phyloP scores from a whole-genome alignment of 768 basidiomycete genomes.

The Rhizopogon vesiculosus region DNA sequence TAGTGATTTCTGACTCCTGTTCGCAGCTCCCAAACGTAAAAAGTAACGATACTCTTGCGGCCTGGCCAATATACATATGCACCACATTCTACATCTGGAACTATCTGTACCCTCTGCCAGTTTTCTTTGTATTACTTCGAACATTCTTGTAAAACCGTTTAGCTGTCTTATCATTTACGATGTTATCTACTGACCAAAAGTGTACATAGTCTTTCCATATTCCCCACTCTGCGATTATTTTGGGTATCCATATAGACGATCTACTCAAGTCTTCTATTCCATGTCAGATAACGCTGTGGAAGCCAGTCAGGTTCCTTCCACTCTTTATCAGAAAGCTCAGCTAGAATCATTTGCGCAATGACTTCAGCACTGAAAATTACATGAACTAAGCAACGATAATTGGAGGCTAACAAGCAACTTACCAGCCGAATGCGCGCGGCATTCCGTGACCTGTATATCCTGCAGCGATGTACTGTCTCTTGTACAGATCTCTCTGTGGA shows the following conservation, averaged over 20 bases:
- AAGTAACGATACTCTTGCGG: not conserved
- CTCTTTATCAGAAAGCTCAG: conserved; percentile 35
- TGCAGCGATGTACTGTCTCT: conserved; percentile 63
- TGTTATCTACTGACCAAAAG: not conserved
- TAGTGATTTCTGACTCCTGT: conserved; percentile 15
- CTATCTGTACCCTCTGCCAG: not conserved
- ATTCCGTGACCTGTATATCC: conserved; percentile 75
- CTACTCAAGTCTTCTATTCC: conserved; percentile 12
- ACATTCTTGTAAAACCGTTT: not conserved
- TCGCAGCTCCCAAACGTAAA: not conserved
- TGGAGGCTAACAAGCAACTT: not conserved
- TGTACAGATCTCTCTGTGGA: conserved; percentile 11
- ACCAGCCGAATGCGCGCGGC: conserved; percentile 66
- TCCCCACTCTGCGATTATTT: not conserved
- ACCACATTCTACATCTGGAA: not conserved
- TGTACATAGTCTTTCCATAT: not conserved
- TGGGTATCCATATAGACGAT: not conserved
- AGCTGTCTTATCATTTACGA: not conserved
- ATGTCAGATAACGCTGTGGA: conserved; percentile 48
- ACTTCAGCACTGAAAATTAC: conserved; percentile 49
- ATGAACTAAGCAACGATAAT: not conserved
- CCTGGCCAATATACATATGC: not conserved
- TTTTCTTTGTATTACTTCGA: not conserved
- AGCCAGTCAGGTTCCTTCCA: conserved; percentile 63
- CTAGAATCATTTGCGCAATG: conserved; percentile 52